Base-by-base conservation (phyloP, 2,329 filamentous ascomycete genomes). In the Monosporascus sp. region DNA sequence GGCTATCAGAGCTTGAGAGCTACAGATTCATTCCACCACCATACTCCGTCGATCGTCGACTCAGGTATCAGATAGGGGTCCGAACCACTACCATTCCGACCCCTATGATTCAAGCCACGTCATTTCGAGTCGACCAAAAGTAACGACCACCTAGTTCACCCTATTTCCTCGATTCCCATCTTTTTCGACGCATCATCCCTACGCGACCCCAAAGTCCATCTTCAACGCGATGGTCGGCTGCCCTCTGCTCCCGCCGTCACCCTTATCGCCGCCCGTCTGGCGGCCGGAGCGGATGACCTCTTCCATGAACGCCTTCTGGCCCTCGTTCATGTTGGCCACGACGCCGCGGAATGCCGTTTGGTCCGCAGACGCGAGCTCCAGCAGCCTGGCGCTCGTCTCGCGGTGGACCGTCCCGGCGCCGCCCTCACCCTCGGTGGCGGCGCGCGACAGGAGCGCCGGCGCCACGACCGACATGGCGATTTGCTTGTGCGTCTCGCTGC, bases 151-250 rank as follows among this genome's bases (percentile, higher is more conserved):
- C 31, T 11, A 35, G 31, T 35, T 11, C 11, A 14, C 1, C 31
- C 11, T 35, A 35, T 35, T 2, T 9, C 31, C 31, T 11, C 31
- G 5, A 35, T 14, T 5, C 31, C 11, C 11, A 35, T 35, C 31
- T 35, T 3, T 11, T 35, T 35, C 31, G 31, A 11, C 9, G 11
- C 31, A 3, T 35, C 31, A 14, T 35, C 31, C 31, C 31, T 35
- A 35, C 11, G 31, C 3, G 31, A 11, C 73, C 5, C 83, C 83
- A 79, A 99, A 97, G 70, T 96, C 80, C 89, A 97, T 95, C 79
- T 95, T 94, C 66, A 99, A 72, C 51, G 90, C 90, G 77, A 99
- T 99, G 58, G 78, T 94, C 14, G 94, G 94, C 70, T 83, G 83
- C 27, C 74, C 80, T 54, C 73, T 76, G 49, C 71, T 72, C 44